Evolutionary conservation across 768 basidiomycete genomes (phyloP).

Genomic region (Saitozyma sp.): DNA sequence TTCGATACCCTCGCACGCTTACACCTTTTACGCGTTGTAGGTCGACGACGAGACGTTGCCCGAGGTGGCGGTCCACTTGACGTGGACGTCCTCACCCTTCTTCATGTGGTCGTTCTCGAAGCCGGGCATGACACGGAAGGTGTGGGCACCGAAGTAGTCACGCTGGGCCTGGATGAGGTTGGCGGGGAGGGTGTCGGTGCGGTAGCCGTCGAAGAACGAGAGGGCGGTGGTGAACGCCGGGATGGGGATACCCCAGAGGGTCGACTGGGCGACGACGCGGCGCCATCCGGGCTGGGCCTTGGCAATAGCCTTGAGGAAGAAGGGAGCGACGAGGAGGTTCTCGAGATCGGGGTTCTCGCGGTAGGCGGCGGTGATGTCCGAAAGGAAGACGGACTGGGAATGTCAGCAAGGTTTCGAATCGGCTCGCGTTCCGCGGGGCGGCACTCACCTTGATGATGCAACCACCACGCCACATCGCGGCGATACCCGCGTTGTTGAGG

Average conservation of each 20-base stretch:
- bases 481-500: slow-evolving; percentile 96
- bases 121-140: slow-evolving; percentile 89
- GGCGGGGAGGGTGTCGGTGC: slow-evolving; percentile 89
- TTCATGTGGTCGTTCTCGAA: slow-evolving; percentile 83
- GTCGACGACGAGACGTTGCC: slow-evolving; percentile 84
- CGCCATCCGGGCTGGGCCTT: slow-evolving; percentile 97
- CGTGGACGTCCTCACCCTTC: slow-evolving; percentile 83
- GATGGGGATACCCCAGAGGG: slow-evolving; percentile 95
- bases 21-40: slow-evolving; percentile 64
- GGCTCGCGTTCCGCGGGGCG: background rate
- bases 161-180: slow-evolving; percentile 95
- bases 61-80: slow-evolving; percentile 99
- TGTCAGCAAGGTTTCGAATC: slow-evolving; percentile 9
- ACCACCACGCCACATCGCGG: slow-evolving; percentile 98
- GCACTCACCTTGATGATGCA: slow-evolving; percentile 88
- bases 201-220: slow-evolving; percentile 98
- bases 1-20: slow-evolving; percentile 1
- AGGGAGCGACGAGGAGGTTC: slow-evolving; percentile 90
- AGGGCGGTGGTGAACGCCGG: slow-evolving; percentile 94
- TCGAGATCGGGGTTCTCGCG: slow-evolving; percentile 79
- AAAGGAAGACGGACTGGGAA: slow-evolving; percentile 43
- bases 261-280: slow-evolving; percentile 91
- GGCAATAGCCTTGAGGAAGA: slow-evolving; percentile 86
- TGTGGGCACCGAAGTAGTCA: slow-evolving; percentile 98
- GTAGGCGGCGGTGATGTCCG: slow-evolving; percentile 66